Base-by-base conservation (phyloP, 768 basidiomycete genomes). In the Serpula lacrymans region DNA sequence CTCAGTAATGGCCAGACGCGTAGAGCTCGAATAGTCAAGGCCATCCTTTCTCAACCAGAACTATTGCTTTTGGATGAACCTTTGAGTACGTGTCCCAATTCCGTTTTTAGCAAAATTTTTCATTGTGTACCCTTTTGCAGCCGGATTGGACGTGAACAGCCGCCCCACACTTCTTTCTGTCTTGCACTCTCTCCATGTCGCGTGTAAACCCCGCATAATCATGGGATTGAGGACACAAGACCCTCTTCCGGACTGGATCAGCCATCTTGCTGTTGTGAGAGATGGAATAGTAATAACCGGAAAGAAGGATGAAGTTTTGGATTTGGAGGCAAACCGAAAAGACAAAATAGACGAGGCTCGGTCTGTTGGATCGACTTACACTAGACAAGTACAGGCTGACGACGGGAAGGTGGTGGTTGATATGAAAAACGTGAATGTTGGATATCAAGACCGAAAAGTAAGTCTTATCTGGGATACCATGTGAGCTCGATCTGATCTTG, bases 1-100 rank as follows among this genome's bases (percentile, higher is more conserved):
- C 59, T 98, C 37, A 89, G 86, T 47, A 95, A 94, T 53, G 95
- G 95, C 0, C 94, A 99, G 67, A 97, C 84, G 22, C 68, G 94
- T 27, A 67, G 90, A 13, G 92, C 92, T 5, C 69, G 93, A 32
- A 87, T 99, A 34, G 71, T 88, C 7, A 78, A 82, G 48, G 87
- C 88, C 0, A 60, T 97, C 7, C 56, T 97, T 23, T 67, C 61
- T 13, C 70, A 75, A 32, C 90, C 92, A 0, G 74, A 82, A 45
- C 56, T 97, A 14, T 57, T 97, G 17, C 61, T 98, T 6, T 70
- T 97, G n/a, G 93, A 96, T 46, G 95, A 98, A 59, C 94, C 93
- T 1, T 68, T 92, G 26, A 90, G 90, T 91, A 49, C 42, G 82
- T 70, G 6, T 26, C 35, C 30, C 6, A 4, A 31, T 14, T 23